A percentile compares a stretch with the other conserved stretches of the same genome.
Conservation (phyloP, 179 eudicot genomes). For the Silene noctiflora region DNA sequence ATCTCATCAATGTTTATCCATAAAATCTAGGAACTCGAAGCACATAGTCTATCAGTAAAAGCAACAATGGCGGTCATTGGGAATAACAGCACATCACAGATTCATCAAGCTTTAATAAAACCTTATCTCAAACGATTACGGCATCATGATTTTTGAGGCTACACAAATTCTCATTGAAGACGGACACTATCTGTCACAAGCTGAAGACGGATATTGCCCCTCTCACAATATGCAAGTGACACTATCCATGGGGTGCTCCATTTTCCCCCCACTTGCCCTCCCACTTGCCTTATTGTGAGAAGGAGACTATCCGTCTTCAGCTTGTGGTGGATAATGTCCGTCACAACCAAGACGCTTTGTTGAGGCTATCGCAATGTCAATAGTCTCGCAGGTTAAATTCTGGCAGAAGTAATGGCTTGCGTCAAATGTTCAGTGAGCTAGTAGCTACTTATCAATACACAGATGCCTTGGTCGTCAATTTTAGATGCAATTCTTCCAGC, state of each 20-base stretch:
- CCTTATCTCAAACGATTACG: neutral
- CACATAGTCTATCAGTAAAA: neutral
- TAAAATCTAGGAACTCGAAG: neutral
- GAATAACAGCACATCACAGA: neutral
- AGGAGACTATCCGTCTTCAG: too few relatives aligned
- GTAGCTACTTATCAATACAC: neutral
- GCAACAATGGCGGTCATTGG: neutral
- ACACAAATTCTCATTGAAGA: too few relatives aligned
- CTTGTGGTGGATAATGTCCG: too few relatives aligned
- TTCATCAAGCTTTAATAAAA: neutral
- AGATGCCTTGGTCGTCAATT: constrained; percentile 6
- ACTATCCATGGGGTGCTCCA: too few relatives aligned
- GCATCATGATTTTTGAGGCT: neutral
- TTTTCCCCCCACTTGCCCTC: too few relatives aligned
- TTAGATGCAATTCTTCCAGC: neutral
- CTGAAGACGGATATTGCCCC: too few relatives aligned
- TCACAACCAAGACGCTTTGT: too few relatives aligned
- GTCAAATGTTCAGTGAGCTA: neutral
- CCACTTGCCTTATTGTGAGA: too few relatives aligned
- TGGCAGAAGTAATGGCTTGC: neutral
- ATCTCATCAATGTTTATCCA: neutral
- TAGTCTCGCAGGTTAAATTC: neutral
- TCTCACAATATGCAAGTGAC: too few relatives aligned
- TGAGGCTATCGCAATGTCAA: neutral
- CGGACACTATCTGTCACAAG: too few relatives aligned